Base-by-base conservation (phyloP, 2,329 filamentous ascomycete species). In the Ophiostoma sp. region DNA sequence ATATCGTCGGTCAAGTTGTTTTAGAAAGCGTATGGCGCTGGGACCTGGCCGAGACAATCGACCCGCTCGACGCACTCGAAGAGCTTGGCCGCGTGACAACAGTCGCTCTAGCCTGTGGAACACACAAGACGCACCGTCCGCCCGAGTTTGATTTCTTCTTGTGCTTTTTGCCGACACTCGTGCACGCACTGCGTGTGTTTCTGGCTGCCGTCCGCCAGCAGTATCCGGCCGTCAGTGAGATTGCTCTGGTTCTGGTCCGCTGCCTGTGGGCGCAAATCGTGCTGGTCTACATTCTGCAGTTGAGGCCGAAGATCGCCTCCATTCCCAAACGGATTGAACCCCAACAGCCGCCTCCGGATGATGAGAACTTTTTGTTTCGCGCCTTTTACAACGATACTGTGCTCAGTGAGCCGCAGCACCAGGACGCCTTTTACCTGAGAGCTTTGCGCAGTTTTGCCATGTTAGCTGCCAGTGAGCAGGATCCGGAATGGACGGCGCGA, bases 121-220 rank as follows among this genome's bases (percentile, higher is more conserved):
- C 68, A n/a, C 50, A 70, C 31, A 69, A 59, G 33, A 6, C 33
- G 0, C n/a, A 9, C 4, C 50, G n/a, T 11, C 12, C n/a, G n/a
- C 50, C 68, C 19, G 71, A 72, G 63, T 72, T 69, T 31, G 71
- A 72, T 31, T 59, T 72, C 28, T 69, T 48, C 50, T 39, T 72
- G 5, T 72, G 71, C 25, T 69, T 69, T 1, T 28, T 72, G 50
- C 42, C 59, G 19, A 69, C 71, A 36, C 71, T 72, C 33, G 71
- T 72, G 25, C 28, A 59, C 50, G 42, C 71, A 22, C 33, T 72
- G 48, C 48, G 63, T 3, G 25, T 68, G 2, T 63, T 72, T n/a
- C 36, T 72, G 22, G 22, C 28, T n/a, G 48, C 28, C 4, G 22
- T 31, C 28, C 28, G 66, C 48, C 31, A 33, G 19, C 45, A 69